Conservation (phyloP, 257 asterid genomes). For the Mentha longifolia region DNA sequence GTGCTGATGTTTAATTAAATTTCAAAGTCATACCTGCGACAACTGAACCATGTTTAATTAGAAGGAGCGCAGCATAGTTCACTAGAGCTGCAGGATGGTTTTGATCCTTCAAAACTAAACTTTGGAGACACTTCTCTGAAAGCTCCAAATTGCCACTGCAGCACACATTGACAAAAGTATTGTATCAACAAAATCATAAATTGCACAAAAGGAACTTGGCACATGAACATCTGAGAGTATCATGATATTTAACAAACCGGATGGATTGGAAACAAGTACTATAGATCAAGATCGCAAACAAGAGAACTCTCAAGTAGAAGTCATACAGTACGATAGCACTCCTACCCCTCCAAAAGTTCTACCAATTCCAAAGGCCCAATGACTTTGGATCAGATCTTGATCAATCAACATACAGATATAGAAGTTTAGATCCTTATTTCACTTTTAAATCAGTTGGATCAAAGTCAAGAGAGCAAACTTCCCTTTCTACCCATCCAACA, state of each 20-base stretch:
- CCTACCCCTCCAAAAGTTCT: constrained; percentile 9
- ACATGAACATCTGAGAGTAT: constrained; percentile 13
- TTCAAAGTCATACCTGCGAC: constrained; percentile 60
- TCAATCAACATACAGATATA: neutral
- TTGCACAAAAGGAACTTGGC: constrained; percentile 20
- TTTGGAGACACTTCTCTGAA: constrained; percentile 84
- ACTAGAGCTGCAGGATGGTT: constrained; percentile 90
- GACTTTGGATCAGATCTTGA: neutral
- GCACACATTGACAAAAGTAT: constrained; percentile 28
- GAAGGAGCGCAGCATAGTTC: constrained; percentile 85
- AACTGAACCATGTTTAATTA: constrained; percentile 79
- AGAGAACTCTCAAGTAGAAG: neutral
- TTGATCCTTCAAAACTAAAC: constrained; percentile 81
- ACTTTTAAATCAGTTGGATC: neutral
- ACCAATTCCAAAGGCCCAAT: neutral
- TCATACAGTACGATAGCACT: neutral
- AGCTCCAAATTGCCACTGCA: constrained; percentile 83
- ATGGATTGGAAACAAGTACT: neutral
- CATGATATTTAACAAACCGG: constrained; percentile 5
- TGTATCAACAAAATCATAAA: constrained; percentile 31
- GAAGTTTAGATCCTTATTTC: neutral
- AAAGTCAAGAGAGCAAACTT: neutral
- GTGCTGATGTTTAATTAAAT: constrained; percentile 1
- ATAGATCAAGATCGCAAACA: constrained; percentile 9
- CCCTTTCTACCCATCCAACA: neutral